phyloP scores from a whole-genome alignment of 1,284 basidiomycete species.

The Veloporphyrellus conicus region DNA sequence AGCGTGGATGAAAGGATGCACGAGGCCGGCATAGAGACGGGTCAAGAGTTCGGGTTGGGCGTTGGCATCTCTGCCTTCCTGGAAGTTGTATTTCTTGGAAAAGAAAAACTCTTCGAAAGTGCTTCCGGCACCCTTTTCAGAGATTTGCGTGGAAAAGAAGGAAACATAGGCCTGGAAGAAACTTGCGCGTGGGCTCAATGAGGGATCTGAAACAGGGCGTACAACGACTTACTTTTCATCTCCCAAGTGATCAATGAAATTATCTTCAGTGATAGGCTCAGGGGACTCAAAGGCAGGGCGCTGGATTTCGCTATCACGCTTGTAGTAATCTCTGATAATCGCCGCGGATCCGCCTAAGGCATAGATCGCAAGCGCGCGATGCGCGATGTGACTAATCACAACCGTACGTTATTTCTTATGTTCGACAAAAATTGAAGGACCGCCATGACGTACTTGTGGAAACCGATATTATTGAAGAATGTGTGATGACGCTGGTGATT shows the following conservation, averaged over 20 bases:
- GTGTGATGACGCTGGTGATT: slow-evolving; percentile 28
- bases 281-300: slow-evolving; percentile 37
- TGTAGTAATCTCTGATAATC: slow-evolving; percentile 38
- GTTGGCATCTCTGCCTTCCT: slow-evolving; percentile 9
- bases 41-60: slow-evolving; percentile 24
- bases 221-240: slow-evolving; percentile 36
- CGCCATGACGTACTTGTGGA: slow-evolving; percentile 31
- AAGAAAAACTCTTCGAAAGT: slow-evolving; percentile 58
- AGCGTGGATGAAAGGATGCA: slow-evolving; percentile 30
- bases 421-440: background rate
- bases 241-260: slow-evolving; percentile 42
- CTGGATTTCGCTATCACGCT: slow-evolving; percentile 32
- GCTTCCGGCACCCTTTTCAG: slow-evolving; percentile 39
- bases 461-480: slow-evolving; percentile 22
- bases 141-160: slow-evolving; percentile 51
- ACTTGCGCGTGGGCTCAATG: slow-evolving; percentile 30
- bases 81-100: slow-evolving; percentile 48
- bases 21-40: slow-evolving; percentile 25
- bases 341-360: slow-evolving; percentile 37
- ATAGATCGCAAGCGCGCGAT: slow-evolving; percentile 44
- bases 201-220: background rate
- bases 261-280: slow-evolving; percentile 35
- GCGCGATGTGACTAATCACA: slow-evolving; percentile 38
- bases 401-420: background rate
- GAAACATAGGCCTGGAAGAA: slow-evolving; percentile 55